Conservation (phyloP, 1,284 basidiomycete species). For the Austroboletus novae-zelandiae region DNA sequence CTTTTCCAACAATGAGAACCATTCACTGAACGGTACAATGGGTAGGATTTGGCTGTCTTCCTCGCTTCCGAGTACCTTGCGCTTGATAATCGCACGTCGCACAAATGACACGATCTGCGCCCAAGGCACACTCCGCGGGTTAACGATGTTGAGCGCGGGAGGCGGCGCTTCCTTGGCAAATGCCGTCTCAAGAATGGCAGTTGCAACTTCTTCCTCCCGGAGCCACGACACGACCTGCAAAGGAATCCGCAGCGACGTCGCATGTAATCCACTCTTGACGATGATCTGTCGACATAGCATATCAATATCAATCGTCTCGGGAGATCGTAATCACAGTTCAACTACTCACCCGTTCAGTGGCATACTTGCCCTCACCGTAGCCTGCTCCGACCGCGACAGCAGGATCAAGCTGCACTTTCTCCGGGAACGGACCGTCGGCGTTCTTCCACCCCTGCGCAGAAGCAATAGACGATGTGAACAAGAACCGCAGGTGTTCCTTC, state of each 20-base stretch:
- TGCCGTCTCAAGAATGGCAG: too few species aligned
- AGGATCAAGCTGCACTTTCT: slow-evolving; percentile 22
- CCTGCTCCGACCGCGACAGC: slow-evolving; percentile 27
- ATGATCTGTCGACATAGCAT: not conserved
- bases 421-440: slow-evolving; percentile 24
- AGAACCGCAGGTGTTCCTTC: slow-evolving; percentile 13
- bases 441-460: slow-evolving; percentile 24
- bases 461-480: slow-evolving; percentile 34
- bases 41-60: not conserved
- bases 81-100: not conserved
- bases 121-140: not conserved
- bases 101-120: not conserved
- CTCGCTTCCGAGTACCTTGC: not conserved
- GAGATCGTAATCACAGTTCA: not conserved
- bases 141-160: too few species aligned
- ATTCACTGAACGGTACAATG: not conserved
- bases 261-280: not conserved
- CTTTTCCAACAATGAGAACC: not conserved
- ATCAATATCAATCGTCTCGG: not conserved
- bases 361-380: slow-evolving; percentile 37
- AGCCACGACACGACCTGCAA: too few species aligned
- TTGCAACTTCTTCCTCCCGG: too few species aligned
- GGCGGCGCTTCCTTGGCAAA: too few species aligned
- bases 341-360: slow-evolving; percentile 33
- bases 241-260: not conserved